These are phyloP conservation scores for Daldinia loculata DNA, from an alignment of 495 filamentous ascomycete species.

Conservation along the genomic window DNA sequence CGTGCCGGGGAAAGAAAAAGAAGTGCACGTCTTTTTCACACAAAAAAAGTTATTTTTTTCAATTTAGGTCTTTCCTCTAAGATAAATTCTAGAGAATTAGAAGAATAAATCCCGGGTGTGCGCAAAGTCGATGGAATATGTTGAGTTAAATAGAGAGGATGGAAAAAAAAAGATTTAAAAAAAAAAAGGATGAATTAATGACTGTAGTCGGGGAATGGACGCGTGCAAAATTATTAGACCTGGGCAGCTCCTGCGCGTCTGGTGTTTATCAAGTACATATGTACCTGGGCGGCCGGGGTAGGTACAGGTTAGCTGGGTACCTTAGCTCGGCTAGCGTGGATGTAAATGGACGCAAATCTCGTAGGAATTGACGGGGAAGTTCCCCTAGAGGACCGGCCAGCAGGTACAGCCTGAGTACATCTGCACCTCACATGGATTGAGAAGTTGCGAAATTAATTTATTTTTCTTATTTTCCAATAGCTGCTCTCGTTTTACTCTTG, in stretches of 20 bases:
- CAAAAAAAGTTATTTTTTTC: not conserved
- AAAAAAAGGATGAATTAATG: slow-evolving; percentile 10
- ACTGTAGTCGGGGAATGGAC: slow-evolving; percentile 23
- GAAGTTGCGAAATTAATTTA: slow-evolving; percentile 27
- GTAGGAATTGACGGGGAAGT: slow-evolving; percentile 29
- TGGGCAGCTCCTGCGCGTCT: slow-evolving; percentile 28
- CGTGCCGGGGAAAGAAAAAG: not conserved
- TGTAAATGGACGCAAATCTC: slow-evolving; percentile 10
- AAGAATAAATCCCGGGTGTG: not conserved
- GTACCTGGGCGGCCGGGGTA: slow-evolving; percentile 5
- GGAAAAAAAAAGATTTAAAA: slow-evolving; percentile 17
- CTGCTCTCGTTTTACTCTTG: slow-evolving; percentile 10
- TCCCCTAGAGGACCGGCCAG: not conserved
- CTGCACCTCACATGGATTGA: slow-evolving; percentile 20
- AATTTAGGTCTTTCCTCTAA: not conserved
- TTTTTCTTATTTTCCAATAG: slow-evolving; percentile 28
- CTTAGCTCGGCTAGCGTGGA: not conserved
- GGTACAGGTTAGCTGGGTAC: slow-evolving; percentile 12
- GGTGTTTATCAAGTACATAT: slow-evolving; percentile 26
- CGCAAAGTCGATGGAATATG: slow-evolving; percentile 6
- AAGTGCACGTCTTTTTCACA: not conserved
- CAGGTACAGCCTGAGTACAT: slow-evolving; percentile 19
- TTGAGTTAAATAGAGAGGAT: slow-evolving; percentile 9
- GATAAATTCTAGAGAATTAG: not conserved
- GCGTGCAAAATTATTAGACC: slow-evolving; percentile 22